A percentile compares a stretch with the other conserved stretches of the same genome.
Conservation (phyloP, 768 basidiomycete species). For the Ramaria sp. region DNA sequence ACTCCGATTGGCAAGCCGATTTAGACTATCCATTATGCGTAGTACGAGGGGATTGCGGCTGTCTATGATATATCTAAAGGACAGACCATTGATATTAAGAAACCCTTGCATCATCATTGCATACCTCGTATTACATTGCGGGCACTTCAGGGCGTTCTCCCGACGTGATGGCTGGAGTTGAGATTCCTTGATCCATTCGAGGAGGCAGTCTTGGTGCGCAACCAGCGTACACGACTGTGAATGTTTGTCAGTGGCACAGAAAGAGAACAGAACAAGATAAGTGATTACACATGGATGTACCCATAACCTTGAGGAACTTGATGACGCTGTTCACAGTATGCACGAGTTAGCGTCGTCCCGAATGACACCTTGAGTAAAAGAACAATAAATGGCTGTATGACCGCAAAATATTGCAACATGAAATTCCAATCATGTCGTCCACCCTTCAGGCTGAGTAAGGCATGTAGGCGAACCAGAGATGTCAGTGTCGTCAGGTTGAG, state of each 20-base stretch:
- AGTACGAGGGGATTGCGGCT: slow-evolving; percentile 51
- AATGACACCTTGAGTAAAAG: background rate
- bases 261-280: background rate
- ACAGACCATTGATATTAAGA: background rate
- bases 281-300: slow-evolving; percentile 56
- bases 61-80: slow-evolving; percentile 34
- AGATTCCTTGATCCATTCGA: slow-evolving; percentile 69
- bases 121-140: slow-evolving; percentile 61
- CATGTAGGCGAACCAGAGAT: no score
- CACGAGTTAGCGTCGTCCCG: background rate
- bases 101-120: background rate
- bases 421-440: background rate
- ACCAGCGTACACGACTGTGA: slow-evolving; percentile 49
- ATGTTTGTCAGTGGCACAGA: background rate
- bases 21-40: slow-evolving; percentile 38
- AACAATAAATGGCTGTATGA: background rate
- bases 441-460: background rate
- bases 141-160: slow-evolving; percentile 63
- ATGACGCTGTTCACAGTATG: slow-evolving; percentile 24
- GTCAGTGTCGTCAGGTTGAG: no score
- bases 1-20: slow-evolving; percentile 36
- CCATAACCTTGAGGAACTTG: slow-evolving; percentile 45
- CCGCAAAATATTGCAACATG: background rate
- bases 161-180: slow-evolving; percentile 43
- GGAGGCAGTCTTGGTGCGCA: slow-evolving; percentile 70